Evolutionary conservation across 306 rosid species (phyloP), one percentile per base, ranked within the genome.

Genomic region (Vachellia pachyceras): DNA sequence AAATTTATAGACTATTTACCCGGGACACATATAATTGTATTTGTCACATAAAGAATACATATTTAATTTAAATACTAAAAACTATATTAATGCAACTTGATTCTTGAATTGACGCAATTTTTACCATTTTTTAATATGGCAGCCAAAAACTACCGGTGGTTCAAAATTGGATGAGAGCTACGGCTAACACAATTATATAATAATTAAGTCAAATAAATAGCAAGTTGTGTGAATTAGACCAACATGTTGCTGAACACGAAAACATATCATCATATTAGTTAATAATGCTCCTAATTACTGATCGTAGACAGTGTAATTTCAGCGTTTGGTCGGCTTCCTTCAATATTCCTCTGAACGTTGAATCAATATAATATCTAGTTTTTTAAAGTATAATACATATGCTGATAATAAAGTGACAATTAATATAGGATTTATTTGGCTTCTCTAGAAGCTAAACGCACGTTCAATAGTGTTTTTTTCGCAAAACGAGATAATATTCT

Each of bases 141-240:
- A 65, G 20, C 44, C 45, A 17, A 65, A 39, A 39, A 67, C 33
- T 67, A 78, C 11, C 44, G 70, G 40, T 13, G 11, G 67, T n/a
- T 7, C 67, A 84, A 71, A 17, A 49, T 80, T 75, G 63, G 71
- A 69, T 35, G 33, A 7, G 55, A 49, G 14, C 55, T 35, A 65
- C 29, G 52, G 65, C 25, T 44, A 15, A 79, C 83, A 57, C 8
- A 20, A 6, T 57, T 61, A 79, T 68, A 69, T 79, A 35, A 65
- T 35, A 22, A 70, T 70, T 22, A 13, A 49, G 58, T 46, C 17
- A 57, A 25, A 40, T 33, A 69, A 39, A 22, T 8, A 17, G 33
- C 29, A 78, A 77, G 69, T 49, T 77, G 49, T 69, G 49, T 77
- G 72, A 44, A 68, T 29, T 72, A 35, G 65, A 81, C 80, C 81